Evolutionary conservation across 2,329 filamentous ascomycete genomes (phyloP), one percentile per base, ranked within the genome.

Genomic region (Sphaerostilbella broomeana): DNA sequence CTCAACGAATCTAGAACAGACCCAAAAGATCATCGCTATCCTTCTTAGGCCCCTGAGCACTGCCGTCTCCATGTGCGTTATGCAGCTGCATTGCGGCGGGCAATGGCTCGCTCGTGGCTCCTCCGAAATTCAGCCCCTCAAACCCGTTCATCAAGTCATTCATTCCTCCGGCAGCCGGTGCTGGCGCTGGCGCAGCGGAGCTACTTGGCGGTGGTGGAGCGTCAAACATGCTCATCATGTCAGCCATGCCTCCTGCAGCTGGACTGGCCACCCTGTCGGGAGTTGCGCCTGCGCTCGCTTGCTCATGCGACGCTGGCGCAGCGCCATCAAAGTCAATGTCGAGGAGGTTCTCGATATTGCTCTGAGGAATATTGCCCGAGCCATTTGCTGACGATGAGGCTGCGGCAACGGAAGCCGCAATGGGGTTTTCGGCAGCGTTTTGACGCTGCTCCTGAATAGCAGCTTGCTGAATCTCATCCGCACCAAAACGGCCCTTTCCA

Each of bases 261-360:
- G 84, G 84, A 48, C 81, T 86, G 25, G 73, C 75, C 16, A 82
- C 72, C 37, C 84, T 69, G 47, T 84, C 79, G 4, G 84, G 83
- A 20, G 83, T 87, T 26, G 75, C 78, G 6, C 75, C 54, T 20
- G 63, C 56, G 49, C 62, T 67, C 40, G 67, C 60, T 44, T 69
- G 65, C 49, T 89, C 84, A 36, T 86, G 73, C 10, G 86, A 90
- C n/a, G 92, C 90, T 3, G 90, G 90, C 3, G 85, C 89, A 3
- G 86, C 84, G 18, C 90, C 92, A 56, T 97, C 92, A 57, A 95
- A 95, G 62, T 95, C 88, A 54, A 95, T 94, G 55, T 98, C 92
- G 40, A 98, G 75, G 15, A 98, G 72, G 59, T 97, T 98, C 63
- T 98, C 92, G 48, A 90, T 75, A 54, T 95, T 95, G 67, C 65